A percentile compares a stretch with the other conserved stretches of the same genome.
These are phyloP conservation scores for Lunularia cruciata DNA, from an alignment of 225 moss, liverwort and hornwort species.

Conservation along the genomic window DNA sequence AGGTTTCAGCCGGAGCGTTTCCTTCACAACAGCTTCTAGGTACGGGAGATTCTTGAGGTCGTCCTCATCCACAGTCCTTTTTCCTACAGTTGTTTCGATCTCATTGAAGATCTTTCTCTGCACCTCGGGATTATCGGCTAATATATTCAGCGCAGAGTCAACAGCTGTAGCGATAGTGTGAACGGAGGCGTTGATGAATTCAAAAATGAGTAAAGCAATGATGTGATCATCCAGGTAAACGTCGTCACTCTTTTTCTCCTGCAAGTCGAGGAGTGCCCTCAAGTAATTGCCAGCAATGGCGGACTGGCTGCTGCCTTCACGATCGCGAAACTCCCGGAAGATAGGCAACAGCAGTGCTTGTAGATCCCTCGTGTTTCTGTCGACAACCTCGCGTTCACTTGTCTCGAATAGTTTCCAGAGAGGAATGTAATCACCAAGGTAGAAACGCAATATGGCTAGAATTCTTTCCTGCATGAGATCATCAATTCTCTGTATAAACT, in stretches of 20 bases:
- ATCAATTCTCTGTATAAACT: not conserved
- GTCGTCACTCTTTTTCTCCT: not conserved
- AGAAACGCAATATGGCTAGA: not conserved
- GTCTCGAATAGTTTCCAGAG: not conserved
- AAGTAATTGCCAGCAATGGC: not conserved
- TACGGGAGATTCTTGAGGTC: constrained; percentile 4
- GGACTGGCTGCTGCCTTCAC: not conserved
- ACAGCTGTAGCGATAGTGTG: not conserved
- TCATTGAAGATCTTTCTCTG: not conserved
- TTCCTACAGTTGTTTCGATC: not conserved
- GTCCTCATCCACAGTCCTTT: not conserved
- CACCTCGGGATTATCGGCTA: not conserved
- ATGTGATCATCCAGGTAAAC: not conserved
- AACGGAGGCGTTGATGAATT: not conserved
- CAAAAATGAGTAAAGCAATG: not conserved
- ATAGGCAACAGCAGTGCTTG: not conserved
- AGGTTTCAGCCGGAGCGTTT: constrained; percentile 48
- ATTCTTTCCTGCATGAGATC: not conserved
- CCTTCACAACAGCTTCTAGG: constrained; percentile 29
- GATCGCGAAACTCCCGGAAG: not conserved
- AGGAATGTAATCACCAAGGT: constrained; percentile 4
- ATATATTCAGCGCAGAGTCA: not conserved
- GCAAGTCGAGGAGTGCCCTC: not conserved
- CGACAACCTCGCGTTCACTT: not conserved
- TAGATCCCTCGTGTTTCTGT: too few relatives aligned